phyloP scores from a whole-genome alignment of 2,329 filamentous ascomycete species.

The Venturia asperata region DNA sequence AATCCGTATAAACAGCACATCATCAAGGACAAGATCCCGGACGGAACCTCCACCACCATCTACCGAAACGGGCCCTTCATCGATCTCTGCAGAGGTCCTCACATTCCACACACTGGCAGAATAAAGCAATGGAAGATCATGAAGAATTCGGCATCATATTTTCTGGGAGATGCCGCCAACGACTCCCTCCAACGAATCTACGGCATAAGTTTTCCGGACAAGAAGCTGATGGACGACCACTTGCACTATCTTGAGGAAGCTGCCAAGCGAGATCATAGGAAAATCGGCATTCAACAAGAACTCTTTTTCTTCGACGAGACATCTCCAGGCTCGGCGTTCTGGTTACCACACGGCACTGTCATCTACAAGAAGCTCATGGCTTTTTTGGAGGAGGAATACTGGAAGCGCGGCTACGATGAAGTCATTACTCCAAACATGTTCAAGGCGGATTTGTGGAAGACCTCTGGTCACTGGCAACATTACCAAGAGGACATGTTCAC shows the following conservation, averaged over 20 bases:
- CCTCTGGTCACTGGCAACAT: slow-evolving; percentile 82
- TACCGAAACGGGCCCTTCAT: slow-evolving; percentile 92
- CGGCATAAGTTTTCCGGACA: slow-evolving; percentile 93
- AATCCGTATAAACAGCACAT: slow-evolving; percentile 99
- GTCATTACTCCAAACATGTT: slow-evolving; percentile 97
- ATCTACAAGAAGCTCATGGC: slow-evolving; percentile 86
- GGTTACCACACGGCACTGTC: slow-evolving; percentile 82
- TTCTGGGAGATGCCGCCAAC: slow-evolving; percentile 87
- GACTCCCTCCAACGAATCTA: slow-evolving; percentile 96
- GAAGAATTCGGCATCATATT: slow-evolving; percentile 73
- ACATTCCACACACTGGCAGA: slow-evolving; percentile 63
- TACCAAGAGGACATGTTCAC: slow-evolving; percentile 92
- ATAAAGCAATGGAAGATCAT: slow-evolving; percentile 18
- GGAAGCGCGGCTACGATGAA: slow-evolving; percentile 87
- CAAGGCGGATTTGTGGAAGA: slow-evolving; percentile 76
- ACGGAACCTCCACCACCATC: slow-evolving; percentile 86
- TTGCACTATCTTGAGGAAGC: slow-evolving; percentile 94
- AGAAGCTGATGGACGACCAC: slow-evolving; percentile 89
- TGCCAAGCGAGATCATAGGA: slow-evolving; percentile 92
- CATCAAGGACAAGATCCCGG: slow-evolving; percentile 84
- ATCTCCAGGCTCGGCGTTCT: slow-evolving; percentile 90
- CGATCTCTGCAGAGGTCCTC: slow-evolving; percentile 89
- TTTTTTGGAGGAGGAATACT: slow-evolving; percentile 81
- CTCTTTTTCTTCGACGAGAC: slow-evolving; percentile 94
- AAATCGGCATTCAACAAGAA: slow-evolving; percentile 91